A percentile compares a stretch with the other conserved stretches of the same genome.
These are phyloP conservation scores for Clohesyomyces aquaticus DNA, from an alignment of 495 filamentous ascomycete genomes.

Conservation along the genomic window DNA sequence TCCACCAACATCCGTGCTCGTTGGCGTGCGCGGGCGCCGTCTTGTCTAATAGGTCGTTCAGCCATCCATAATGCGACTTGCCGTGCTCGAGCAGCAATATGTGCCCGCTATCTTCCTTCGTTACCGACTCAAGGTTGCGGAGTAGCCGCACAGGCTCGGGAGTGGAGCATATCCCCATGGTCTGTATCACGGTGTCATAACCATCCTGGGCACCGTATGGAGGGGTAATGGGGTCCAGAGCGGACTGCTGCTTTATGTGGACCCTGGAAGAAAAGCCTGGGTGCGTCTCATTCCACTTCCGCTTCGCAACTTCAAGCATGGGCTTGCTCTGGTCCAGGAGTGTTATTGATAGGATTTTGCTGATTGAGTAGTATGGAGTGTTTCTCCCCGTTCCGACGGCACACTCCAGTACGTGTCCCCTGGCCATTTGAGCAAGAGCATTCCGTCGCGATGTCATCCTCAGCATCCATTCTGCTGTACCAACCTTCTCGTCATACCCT, in stretches of 20 bases:
- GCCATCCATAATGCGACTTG: slow-evolving; percentile 70
- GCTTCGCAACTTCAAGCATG: slow-evolving; percentile 65
- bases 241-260: slow-evolving; percentile 51
- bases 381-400: slow-evolving; percentile 93
- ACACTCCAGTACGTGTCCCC: slow-evolving; percentile 84
- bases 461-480: slow-evolving; percentile 41
- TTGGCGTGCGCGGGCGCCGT: slow-evolving; percentile 77
- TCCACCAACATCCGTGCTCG: slow-evolving; percentile 95
- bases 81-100: slow-evolving; percentile 94
- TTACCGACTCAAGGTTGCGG: slow-evolving; percentile 56
- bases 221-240: slow-evolving; percentile 43
- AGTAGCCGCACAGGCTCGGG: slow-evolving; percentile 71
- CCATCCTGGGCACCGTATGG: slow-evolving; percentile 35
- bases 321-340: slow-evolving; percentile 65
- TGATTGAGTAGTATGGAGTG: slow-evolving; percentile 67
- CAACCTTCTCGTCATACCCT: slow-evolving; percentile 46
- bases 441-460: slow-evolving; percentile 36
- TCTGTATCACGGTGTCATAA: slow-evolving; percentile 89
- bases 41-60: slow-evolving; percentile 79
- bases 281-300: slow-evolving; percentile 60
- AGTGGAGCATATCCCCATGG: slow-evolving; percentile 91
- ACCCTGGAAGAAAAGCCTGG: slow-evolving; percentile 52
- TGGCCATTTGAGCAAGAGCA: slow-evolving; percentile 47
- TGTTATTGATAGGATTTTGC: slow-evolving; percentile 55
- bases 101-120: slow-evolving; percentile 61